These are phyloP conservation scores for Xerocomus spinulosus DNA, from an alignment of 768 basidiomycete genomes.

Conservation along the genomic window DNA sequence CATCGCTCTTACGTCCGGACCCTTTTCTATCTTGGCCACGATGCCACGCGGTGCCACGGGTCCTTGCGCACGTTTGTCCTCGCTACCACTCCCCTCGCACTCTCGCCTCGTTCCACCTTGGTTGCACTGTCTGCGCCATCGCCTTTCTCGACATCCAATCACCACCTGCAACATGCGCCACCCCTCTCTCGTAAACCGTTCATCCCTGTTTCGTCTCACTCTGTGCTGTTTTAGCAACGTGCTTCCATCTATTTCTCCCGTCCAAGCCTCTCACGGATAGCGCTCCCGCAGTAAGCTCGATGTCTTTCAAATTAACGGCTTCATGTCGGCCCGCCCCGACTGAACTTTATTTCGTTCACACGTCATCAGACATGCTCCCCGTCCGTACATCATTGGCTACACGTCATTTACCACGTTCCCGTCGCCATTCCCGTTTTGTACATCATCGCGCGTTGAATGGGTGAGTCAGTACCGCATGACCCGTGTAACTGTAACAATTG, in stretches of 20 bases:
- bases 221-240: constrained; percentile 12
- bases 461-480: too few relatives aligned
- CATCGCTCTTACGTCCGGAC: constrained; percentile 9
- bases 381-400: too few relatives aligned
- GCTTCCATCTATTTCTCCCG: constrained; percentile 6
- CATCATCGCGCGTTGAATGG: too few relatives aligned
- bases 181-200: constrained; percentile 15
- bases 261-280: neutral
- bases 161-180: constrained; percentile 24
- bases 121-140: constrained; percentile 8
- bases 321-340: neutral
- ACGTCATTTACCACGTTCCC: neutral
- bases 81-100: constrained; percentile 14
- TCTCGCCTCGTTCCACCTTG: constrained; percentile 1
- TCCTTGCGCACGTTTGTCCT: constrained; percentile 34
- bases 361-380: neutral
- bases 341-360: constrained; percentile 15
- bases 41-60: constrained; percentile 31
- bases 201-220: constrained; percentile 9
- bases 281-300: constrained; percentile 7
- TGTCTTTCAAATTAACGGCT: constrained; percentile 22
- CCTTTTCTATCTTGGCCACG: constrained; percentile 26
- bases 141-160: constrained; percentile 20
- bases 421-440: neutral
- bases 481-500: neutral